Evolutionary conservation across 1,284 basidiomycete genomes (phyloP), one percentile per base, ranked within the genome.

Genomic region (Takashimella koratensis): DNA sequence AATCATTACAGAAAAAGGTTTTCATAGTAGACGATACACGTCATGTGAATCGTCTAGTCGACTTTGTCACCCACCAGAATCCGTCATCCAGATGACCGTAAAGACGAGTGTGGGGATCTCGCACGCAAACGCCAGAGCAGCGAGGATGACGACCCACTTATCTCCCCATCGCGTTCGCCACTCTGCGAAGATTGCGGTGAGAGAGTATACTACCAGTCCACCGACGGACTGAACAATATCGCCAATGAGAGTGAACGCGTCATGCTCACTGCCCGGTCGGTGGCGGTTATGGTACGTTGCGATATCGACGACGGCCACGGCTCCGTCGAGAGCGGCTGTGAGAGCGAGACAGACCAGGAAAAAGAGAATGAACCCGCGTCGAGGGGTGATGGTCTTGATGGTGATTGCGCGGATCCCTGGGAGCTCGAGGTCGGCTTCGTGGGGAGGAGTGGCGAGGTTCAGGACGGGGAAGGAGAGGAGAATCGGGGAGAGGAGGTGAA

Each of bases 321-420:
- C 51, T 10, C 56, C 63, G 30, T 71, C 71, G 21, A 59, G 45
- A 13, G 64, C 59, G 13, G 56, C 56, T 1, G 68, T 63, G 10
- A 64, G 23, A 1, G 67, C 63, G 27, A 73, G 63, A 11, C 62
- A 46, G 47, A 56, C 24, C 22, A 74, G 63, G 13, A 53, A 26
- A n/a, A 66, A 54, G 41, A 67, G 62, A 40, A 70, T 70, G 47
- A 62, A 58, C 1, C 59, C 56, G 21, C 70, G 64, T 5, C 73
- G 63, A 25, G 70, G 70, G n/a, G 65, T 67, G 30, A 71, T 62
- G 12, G 50, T 62, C 42, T 67, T 64, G 51, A 73, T 53, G 1
- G 66, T 70, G 56, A 73, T 66, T 19, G 71, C 69, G 45, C 65
- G 49, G 30, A 73, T 64, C 23, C 70, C 68, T 3, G 60, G 61